These are phyloP conservation scores for Entomortierella parvispora DNA, from an alignment of 192 early-diverging fungal species.

Conservation along the genomic window DNA sequence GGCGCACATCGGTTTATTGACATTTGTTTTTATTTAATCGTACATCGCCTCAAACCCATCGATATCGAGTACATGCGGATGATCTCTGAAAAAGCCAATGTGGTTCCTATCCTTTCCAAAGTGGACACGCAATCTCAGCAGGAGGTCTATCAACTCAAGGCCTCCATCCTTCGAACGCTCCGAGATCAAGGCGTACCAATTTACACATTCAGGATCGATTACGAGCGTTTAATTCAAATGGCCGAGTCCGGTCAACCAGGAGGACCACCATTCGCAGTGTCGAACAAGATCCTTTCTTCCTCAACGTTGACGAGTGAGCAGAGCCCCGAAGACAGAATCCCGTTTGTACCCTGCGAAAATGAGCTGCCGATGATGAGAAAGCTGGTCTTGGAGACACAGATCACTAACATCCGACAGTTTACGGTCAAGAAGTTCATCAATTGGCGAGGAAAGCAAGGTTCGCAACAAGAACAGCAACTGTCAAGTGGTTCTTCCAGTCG, in stretches of 20 bases:
- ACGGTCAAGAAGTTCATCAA: conserved; percentile 68
- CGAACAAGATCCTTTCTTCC: conserved; percentile 8
- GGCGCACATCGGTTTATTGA: conserved; percentile 59
- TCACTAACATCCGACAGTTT: conserved; percentile 62
- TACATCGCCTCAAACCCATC: conserved; percentile 72
- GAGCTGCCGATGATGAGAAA: conserved; percentile 62
- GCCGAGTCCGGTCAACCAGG: conserved; percentile 57
- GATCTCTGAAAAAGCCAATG: conserved; percentile 63
- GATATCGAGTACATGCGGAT: conserved; percentile 76
- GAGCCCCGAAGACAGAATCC: conserved; percentile 15
- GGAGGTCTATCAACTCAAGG: conserved; percentile 65
- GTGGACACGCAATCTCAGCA: conserved; percentile 63
- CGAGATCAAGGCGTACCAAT: conserved; percentile 64
- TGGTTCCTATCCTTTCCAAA: conserved; percentile 77
- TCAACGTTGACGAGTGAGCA: neutral
- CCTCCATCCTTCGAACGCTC: conserved; percentile 61
- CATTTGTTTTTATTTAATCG: conserved; percentile 59
- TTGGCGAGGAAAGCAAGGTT: conserved; percentile 56
- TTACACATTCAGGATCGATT: conserved; percentile 65
- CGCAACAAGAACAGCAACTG: conserved; percentile 23
- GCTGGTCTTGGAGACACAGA: conserved; percentile 62
- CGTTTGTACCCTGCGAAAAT: conserved; percentile 31
- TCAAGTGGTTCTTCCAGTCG: neutral
- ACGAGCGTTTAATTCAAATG: conserved; percentile 59
- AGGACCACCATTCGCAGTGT: conserved; percentile 64